Conservation (phyloP, 2,329 filamentous ascomycete genomes). For the Fusarium sublunatum region DNA sequence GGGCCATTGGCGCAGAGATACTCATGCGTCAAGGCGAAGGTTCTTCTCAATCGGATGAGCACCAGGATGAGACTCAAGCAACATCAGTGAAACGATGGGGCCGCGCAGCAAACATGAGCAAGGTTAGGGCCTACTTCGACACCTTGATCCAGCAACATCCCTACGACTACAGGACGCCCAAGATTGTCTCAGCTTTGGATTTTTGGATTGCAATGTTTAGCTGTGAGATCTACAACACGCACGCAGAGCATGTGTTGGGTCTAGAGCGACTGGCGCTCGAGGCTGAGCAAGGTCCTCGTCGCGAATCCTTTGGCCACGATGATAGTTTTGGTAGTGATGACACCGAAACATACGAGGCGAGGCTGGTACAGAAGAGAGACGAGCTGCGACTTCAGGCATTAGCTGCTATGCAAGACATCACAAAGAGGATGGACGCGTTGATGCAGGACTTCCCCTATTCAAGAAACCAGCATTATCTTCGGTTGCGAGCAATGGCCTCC, state of each 20-base stretch:
- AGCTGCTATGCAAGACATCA: slow-evolving; percentile 70
- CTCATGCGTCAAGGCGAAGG: slow-evolving; percentile 71
- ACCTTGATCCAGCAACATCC: slow-evolving; percentile 81
- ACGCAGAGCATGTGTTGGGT: slow-evolving; percentile 66
- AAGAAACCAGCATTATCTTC: slow-evolving; percentile 72
- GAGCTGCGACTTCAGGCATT: slow-evolving; percentile 64
- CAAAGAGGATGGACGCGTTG: slow-evolving; percentile 75
- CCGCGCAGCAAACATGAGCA: slow-evolving; percentile 57
- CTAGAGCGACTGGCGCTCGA: slow-evolving; percentile 53
- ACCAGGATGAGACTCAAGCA: not conserved
- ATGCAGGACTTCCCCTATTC: slow-evolving; percentile 78
- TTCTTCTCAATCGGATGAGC: slow-evolving; percentile 26
- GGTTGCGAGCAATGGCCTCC: slow-evolving; percentile 78
- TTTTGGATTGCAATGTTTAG: slow-evolving; percentile 87
- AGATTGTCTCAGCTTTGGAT: slow-evolving; percentile 72
- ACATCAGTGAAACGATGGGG: slow-evolving; percentile 53
- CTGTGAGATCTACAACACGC: slow-evolving; percentile 81
- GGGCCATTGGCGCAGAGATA: slow-evolving; percentile 88
- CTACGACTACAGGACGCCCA: slow-evolving; percentile 70
- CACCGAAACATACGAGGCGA: slow-evolving; percentile 28
- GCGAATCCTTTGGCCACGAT: slow-evolving; percentile 30
- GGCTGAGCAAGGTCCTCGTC: slow-evolving; percentile 41
- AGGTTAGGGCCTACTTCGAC: slow-evolving; percentile 74
- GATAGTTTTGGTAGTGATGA: slow-evolving; percentile 40
- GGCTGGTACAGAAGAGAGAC: slow-evolving; percentile 49